Conservation (phyloP, 2,329 filamentous ascomycete genomes). For the Aspergillus terreus region DNA sequence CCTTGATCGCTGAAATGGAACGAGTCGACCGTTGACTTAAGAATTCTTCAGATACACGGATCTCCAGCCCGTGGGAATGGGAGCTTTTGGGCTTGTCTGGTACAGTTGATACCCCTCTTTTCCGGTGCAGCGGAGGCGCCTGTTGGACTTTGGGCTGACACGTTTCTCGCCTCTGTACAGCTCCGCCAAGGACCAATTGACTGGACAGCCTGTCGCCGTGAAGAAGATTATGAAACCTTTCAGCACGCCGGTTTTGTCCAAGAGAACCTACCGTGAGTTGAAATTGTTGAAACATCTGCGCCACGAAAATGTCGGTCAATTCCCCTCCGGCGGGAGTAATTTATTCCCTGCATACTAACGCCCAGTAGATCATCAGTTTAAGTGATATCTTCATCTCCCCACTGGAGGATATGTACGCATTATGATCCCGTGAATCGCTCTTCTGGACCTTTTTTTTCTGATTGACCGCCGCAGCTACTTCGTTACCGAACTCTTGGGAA, state of each 20-base stretch:
- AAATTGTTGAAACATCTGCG: constrained; percentile 95
- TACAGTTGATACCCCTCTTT: constrained; percentile 46
- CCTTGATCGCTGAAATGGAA: background rate
- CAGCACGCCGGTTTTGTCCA: constrained; percentile 96
- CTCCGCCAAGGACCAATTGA: constrained; percentile 96
- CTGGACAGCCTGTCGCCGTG: constrained; percentile 91
- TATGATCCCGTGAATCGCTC: constrained; percentile 24
- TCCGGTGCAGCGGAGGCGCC: constrained; percentile 6
- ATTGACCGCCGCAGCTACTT: constrained; percentile 66
- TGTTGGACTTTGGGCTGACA: constrained; percentile 11
- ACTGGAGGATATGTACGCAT: constrained; percentile 84
- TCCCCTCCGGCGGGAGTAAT: background rate
- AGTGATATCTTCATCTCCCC: constrained; percentile 99
- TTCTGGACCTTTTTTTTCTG: constrained; percentile 1
- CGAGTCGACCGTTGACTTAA: constrained; percentile 18
- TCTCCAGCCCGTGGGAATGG: constrained; percentile 98
- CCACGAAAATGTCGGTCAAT: constrained; percentile 79
- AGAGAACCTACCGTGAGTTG: constrained; percentile 94
- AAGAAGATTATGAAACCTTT: constrained; percentile 99
- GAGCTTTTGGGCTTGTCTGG: constrained; percentile 97
- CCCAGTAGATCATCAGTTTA: constrained; percentile 79
- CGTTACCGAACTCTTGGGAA: constrained; percentile 94
- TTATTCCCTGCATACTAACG: constrained; percentile 13
- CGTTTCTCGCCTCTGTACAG: constrained; percentile 45
- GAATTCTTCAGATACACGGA: constrained; percentile 75